Percentiles rank a stretch among this genome's conserved stretches.
These are phyloP conservation scores for Pilasporangium apinafurcum DNA, from an alignment of 352 stramenopile genomes.

Conservation along the genomic window DNA sequence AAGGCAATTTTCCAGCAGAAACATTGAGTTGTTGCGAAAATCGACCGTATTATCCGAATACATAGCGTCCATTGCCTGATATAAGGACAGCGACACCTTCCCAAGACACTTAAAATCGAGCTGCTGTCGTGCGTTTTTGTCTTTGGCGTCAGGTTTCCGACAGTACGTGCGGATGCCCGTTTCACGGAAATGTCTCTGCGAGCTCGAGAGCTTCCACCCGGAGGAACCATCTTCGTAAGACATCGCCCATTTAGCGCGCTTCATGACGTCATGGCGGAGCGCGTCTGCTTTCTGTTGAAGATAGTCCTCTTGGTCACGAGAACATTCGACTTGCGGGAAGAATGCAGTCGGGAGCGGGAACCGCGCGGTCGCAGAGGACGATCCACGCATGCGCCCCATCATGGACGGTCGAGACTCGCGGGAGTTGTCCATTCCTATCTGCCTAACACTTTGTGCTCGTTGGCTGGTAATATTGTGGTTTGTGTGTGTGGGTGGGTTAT, in stretches of 20 bases:
- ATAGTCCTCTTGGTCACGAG: constrained; percentile 29
- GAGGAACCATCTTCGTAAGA: constrained; percentile 46
- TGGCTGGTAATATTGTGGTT: background rate
- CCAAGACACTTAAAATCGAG: constrained; percentile 67
- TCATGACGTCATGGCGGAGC: constrained; percentile 27
- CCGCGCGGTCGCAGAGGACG: constrained; percentile 7
- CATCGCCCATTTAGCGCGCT: constrained; percentile 48
- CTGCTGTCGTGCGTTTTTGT: constrained; percentile 20
- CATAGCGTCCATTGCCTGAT: constrained; percentile 36
- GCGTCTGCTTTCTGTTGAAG: constrained; percentile 23
- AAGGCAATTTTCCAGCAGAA: constrained; percentile 50
- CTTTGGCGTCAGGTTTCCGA: constrained; percentile 23
- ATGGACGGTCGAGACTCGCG: constrained; percentile 24
- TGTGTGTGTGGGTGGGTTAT: background rate
- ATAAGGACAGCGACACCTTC: constrained; percentile 38
- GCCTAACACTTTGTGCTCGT: background rate
- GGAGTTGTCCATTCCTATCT: constrained; percentile 22
- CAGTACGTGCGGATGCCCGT: constrained; percentile 58
- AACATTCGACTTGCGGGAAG: constrained; percentile 32
- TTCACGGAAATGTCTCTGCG: constrained; percentile 58
- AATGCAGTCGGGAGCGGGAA: constrained; percentile 40
- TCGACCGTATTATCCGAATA: constrained; percentile 59
- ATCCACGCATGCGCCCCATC: constrained; percentile 20
- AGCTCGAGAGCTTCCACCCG: constrained; percentile 67
- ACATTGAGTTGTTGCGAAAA: constrained; percentile 45